Conservation (phyloP, 2,329 filamentous ascomycete species). For the Ceratocystis harringtonii region DNA sequence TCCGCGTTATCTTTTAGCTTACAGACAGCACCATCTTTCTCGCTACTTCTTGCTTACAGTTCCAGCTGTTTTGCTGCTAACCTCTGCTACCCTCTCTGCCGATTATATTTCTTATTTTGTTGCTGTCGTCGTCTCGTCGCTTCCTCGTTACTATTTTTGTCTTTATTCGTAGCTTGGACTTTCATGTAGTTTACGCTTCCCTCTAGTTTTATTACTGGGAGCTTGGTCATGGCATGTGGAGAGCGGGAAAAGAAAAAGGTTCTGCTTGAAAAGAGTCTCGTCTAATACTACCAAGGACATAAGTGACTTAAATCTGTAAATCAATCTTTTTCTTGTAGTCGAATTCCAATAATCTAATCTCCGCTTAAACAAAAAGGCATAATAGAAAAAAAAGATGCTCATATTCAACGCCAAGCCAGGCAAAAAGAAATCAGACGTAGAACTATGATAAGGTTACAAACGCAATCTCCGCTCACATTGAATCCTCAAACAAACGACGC, state of each 20-base stretch:
- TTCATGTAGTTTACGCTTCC: background rate
- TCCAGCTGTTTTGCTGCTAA: no score
- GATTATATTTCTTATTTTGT: no score
- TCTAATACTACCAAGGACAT: background rate
- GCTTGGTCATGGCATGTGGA: background rate
- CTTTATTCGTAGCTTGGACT: background rate
- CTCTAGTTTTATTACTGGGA: background rate
- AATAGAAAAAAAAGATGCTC: no score
- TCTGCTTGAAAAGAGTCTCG: background rate
- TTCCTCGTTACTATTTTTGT: background rate
- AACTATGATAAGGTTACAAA: no score
- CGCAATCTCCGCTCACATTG: background rate
- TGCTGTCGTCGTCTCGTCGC: no score
- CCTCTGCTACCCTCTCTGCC: no score
- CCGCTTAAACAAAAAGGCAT: no score
- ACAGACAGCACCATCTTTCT: no score
- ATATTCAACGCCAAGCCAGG: background rate
- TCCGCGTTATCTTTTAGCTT: no score
- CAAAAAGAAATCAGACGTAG: background rate
- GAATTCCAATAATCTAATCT: background rate
- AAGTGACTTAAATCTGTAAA: background rate
- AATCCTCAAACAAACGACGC: slow-evolving; percentile 48
- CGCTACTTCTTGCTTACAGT: no score
- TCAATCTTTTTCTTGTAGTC: background rate
- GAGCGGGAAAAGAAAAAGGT: background rate